Evolutionary conservation across 805 yeast genomes (phyloP).

Genomic region (Lachancea meyersii): DNA sequence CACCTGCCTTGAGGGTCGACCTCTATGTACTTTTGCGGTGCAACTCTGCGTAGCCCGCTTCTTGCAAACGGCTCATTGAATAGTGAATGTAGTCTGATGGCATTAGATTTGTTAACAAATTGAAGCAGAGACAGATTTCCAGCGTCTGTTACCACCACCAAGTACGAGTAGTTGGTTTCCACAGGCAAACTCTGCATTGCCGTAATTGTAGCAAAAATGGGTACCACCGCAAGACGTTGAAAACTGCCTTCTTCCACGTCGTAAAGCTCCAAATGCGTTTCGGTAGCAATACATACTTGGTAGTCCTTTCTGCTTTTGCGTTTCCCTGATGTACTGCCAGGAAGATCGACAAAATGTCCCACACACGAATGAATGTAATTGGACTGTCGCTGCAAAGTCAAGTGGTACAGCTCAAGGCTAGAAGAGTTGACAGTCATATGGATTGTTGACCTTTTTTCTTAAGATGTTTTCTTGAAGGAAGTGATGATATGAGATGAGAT

Average conservation of each 20-base stretch:
- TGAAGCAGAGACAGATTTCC: slow-evolving; percentile 60
- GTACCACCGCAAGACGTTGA: slow-evolving; percentile 36
- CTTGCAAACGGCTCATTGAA: slow-evolving; percentile 65
- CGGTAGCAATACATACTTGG: slow-evolving; percentile 31
- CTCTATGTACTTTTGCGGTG: slow-evolving; percentile 69
- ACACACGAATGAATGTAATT: slow-evolving; percentile 49
- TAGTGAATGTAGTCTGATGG: slow-evolving; percentile 40
- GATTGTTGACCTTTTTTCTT: not conserved
- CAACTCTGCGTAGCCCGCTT: slow-evolving; percentile 64
- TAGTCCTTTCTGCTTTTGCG: slow-evolving; percentile 13
- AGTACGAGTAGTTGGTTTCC: slow-evolving; percentile 48
- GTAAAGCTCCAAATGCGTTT: slow-evolving; percentile 26
- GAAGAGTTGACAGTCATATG: slow-evolving; percentile 4
- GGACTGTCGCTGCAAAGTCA: slow-evolving; percentile 61
- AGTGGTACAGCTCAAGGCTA: slow-evolving; percentile 30
- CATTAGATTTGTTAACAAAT: slow-evolving; percentile 30
- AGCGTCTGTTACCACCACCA: slow-evolving; percentile 73
- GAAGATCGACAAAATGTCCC: slow-evolving; percentile 55
- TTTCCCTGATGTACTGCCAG: slow-evolving; percentile 2
- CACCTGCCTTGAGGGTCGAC: slow-evolving; percentile 72
- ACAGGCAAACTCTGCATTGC: slow-evolving; percentile 45
- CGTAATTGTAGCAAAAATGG: slow-evolving; percentile 55
- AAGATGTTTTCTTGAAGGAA: not conserved
- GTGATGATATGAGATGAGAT: not conserved
- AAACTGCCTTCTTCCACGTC: slow-evolving; percentile 55